phyloP scores from a whole-genome alignment of 2,329 filamentous ascomycete genomes.

The Arthroderma sp. region DNA sequence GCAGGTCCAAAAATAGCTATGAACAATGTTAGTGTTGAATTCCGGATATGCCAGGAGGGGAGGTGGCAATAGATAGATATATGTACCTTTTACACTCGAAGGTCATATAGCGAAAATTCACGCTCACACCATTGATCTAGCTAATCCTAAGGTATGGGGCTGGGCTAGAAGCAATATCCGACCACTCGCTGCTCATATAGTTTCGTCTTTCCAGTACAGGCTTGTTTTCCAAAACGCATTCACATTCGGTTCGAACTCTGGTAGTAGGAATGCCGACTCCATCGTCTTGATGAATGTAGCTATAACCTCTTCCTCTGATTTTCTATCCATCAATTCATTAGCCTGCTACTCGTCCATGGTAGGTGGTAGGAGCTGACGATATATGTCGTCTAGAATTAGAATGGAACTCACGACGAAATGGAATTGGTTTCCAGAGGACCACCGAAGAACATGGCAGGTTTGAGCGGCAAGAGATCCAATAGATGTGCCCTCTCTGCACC shows the following conservation, averaged over 20 bases:
- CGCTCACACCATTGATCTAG: too few species aligned
- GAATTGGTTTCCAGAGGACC: slow-evolving; percentile 25
- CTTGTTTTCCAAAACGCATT: slow-evolving; percentile 27
- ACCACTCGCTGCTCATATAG: too few species aligned
- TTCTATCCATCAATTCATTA: too few species aligned
- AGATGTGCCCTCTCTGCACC: slow-evolving; percentile 43
- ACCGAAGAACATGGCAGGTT: slow-evolving; percentile 46
- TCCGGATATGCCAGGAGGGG: too few species aligned
- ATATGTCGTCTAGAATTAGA: background rate
- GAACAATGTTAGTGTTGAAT: too few species aligned
- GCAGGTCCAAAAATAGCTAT: too few species aligned
- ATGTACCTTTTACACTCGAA: too few species aligned
- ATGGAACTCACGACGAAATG: background rate
- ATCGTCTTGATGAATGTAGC: background rate
- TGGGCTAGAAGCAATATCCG: too few species aligned
- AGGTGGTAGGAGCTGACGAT: background rate
- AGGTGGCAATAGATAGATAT: too few species aligned
- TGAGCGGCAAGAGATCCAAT: slow-evolving; percentile 34
- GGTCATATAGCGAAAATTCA: too few species aligned
- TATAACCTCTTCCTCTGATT: slow-evolving; percentile 12
- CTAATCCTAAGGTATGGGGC: too few species aligned
- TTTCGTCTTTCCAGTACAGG: slow-evolving; percentile 17
- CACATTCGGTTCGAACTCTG: slow-evolving; percentile 19
- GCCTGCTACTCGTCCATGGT: background rate
- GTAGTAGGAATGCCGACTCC: slow-evolving; percentile 15